These are phyloP conservation scores for Sarcomyxa edulis DNA, from an alignment of 768 basidiomycete genomes.

Conservation along the genomic window DNA sequence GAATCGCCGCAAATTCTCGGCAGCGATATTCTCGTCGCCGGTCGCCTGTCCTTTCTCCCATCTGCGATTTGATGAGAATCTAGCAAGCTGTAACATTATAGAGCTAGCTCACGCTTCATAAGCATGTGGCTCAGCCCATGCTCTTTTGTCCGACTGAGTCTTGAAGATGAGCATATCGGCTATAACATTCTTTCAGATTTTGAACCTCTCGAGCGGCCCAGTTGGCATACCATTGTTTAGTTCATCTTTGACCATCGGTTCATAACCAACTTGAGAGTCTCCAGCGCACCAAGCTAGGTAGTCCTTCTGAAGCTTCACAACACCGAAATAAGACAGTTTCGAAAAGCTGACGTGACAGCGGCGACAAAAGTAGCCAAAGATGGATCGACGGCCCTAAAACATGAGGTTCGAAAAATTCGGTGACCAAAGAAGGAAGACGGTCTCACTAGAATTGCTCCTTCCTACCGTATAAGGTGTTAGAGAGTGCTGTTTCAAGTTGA, in stretches of 20 bases:
- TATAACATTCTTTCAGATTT: constrained; percentile 8
- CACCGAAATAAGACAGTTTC: constrained; percentile 72
- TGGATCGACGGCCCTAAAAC: constrained; percentile 61
- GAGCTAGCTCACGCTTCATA: constrained; percentile 48
- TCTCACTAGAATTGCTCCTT: constrained; percentile 26
- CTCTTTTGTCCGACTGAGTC: constrained; percentile 58
- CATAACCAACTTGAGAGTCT: constrained; percentile 42
- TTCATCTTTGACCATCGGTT: constrained; percentile 44
- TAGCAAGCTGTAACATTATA: background rate
- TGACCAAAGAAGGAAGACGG: background rate
- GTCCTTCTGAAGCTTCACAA: constrained; percentile 61
- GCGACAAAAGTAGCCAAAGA: constrained; percentile 79
- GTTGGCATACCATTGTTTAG: constrained; percentile 37
- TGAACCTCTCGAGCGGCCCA: background rate
- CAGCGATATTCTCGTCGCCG: constrained; percentile 65
- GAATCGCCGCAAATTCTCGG: constrained; percentile 69
- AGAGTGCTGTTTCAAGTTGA: constrained; percentile 1
- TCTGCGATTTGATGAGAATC: constrained; percentile 34
- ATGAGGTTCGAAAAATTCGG: background rate
- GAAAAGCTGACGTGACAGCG: constrained; percentile 70
- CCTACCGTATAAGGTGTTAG: constrained; percentile 15
- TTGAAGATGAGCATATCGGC: constrained; percentile 53
- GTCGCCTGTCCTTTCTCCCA: constrained; percentile 62
- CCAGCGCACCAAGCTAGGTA: constrained; percentile 62
- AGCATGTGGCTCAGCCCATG: constrained; percentile 56